Evolutionary conservation across 441 rosid species (phyloP).

Genomic region (Adansonia grandidieri): DNA sequence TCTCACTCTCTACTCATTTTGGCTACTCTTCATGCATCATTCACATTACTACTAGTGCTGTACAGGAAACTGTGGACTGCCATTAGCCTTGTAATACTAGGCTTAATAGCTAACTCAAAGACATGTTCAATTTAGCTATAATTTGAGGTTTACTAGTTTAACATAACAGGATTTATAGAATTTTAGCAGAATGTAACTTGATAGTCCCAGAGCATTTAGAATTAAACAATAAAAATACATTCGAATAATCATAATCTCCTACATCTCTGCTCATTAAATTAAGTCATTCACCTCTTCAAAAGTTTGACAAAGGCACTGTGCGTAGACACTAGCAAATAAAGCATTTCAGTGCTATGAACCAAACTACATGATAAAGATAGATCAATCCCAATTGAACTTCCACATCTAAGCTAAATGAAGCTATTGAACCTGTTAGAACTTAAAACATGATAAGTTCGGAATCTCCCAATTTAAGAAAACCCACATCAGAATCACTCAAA

Average conservation of each 20-base stretch:
- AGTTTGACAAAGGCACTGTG: neutral
- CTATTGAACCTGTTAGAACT: neutral
- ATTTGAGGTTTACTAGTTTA: neutral
- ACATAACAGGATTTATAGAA: neutral
- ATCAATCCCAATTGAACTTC: neutral
- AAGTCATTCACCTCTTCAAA: neutral
- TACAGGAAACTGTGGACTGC: neutral
- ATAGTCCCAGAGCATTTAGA: neutral
- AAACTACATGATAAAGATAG: neutral
- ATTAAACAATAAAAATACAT: slow-evolving; percentile 1
- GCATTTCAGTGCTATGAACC: neutral
- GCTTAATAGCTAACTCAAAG: neutral
- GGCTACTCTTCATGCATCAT: slow-evolving; percentile 12
- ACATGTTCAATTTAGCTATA: neutral
- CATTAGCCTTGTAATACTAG: slow-evolving; percentile 4
- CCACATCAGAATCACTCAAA: slow-evolving; percentile 17
- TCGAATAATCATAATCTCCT: neutral
- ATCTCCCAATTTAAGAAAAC: slow-evolving; percentile 7
- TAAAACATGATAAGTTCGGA: neutral
- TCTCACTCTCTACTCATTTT: neutral
- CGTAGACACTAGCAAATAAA: neutral
- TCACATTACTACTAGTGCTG: neutral
- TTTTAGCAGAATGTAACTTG: neutral
- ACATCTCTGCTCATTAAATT: slow-evolving; percentile 4
- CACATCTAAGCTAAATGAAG: neutral